Base-by-base conservation (phyloP, 805 yeast genomes). In the Nakazawaea peltata region DNA sequence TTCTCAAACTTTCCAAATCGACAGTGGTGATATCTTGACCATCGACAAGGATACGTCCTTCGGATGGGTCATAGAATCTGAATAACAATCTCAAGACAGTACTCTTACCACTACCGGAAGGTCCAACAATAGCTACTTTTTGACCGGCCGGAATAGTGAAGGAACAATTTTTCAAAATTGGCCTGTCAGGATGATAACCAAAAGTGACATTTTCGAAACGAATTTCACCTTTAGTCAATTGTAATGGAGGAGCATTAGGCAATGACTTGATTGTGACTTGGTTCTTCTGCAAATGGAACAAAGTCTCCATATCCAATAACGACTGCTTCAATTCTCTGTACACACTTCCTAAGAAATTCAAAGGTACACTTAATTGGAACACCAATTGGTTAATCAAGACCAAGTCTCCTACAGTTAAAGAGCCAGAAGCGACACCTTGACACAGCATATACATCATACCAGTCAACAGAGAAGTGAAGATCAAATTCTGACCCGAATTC, bases 371-470 rank as follows among this genome's bases (percentile, higher is more conserved):
- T 29, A 92, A 69, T 63, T 92, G 98, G 67, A 92, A 92, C 12
- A 92, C 97, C 38, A 92, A 69, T 61, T 92, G 98, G 58, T 92
- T 92, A 44, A 92, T 90, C 41, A 92, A 65, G 15, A 92, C 97
- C 50, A 92, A 66, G 54, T 92, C 98, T 46, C 98, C 98, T 15
- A 92, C 97, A 1, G 94, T 81, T 37, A 92, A 63, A 1, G 74
- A 57, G 0, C 95, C 95, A 3, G 71, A 57, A 11, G 86, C 77
- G n/a, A 92, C 92, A 19, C 97, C 97, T 37, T 77, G 75, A 49
- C 95, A 85, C 12, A 96, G 97, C 94, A 92, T 80, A 56, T 84
- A 92, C 98, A 92, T 92, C 94, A 92, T 92, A 2, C 79, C 83
- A 1, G 98, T 92, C 43, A 92, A 63, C 1, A 98, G 97, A 27